phyloP scores from a whole-genome alignment of 495 filamentous ascomycete genomes.

The Ascobolus immersus region DNA sequence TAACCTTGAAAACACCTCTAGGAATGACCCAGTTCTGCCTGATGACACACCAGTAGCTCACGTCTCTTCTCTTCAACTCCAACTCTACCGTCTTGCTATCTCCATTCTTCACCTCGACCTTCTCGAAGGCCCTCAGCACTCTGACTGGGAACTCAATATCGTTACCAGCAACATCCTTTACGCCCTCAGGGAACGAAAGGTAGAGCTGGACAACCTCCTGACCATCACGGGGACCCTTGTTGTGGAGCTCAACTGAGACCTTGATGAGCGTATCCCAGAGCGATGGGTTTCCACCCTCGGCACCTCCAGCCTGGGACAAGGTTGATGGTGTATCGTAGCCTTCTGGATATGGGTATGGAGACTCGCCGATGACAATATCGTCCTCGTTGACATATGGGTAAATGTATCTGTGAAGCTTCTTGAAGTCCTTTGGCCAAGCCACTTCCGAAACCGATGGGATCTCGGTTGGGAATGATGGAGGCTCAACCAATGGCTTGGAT shows the following conservation, averaged over 20 bases:
- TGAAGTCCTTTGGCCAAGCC: slow-evolving; percentile 41
- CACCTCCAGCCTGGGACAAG: slow-evolving; percentile 47
- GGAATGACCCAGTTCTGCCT: slow-evolving; percentile 66
- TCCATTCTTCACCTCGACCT: slow-evolving; percentile 33
- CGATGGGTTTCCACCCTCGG: slow-evolving; percentile 62
- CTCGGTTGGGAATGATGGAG: slow-evolving; percentile 35
- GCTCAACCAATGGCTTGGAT: slow-evolving; percentile 22
- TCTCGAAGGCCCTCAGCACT: slow-evolving; percentile 62
- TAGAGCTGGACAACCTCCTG: slow-evolving; percentile 69
- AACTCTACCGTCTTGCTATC: slow-evolving; percentile 37
- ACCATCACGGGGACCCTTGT: slow-evolving; percentile 38
- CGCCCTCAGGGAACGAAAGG: slow-evolving; percentile 39
- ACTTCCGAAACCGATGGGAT: slow-evolving; percentile 32
- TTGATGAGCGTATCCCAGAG: slow-evolving; percentile 43
- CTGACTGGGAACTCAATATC: slow-evolving; percentile 46
- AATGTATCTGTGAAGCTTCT: slow-evolving; percentile 49
- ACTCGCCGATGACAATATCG: slow-evolving; percentile 26
- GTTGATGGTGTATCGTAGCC: slow-evolving; percentile 34
- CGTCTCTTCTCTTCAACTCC: slow-evolving; percentile 47
- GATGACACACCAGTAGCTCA: slow-evolving; percentile 61
- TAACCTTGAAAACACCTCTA: slow-evolving; percentile 27
- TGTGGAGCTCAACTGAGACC: slow-evolving; percentile 39
- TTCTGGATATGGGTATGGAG: slow-evolving; percentile 43
- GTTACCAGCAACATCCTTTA: slow-evolving; percentile 25
- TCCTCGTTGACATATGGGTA: slow-evolving; percentile 53